These are phyloP conservation scores for Theileria sp. DNA, from an alignment of 169 alveolate genomes.

Conservation along the genomic window DNA sequence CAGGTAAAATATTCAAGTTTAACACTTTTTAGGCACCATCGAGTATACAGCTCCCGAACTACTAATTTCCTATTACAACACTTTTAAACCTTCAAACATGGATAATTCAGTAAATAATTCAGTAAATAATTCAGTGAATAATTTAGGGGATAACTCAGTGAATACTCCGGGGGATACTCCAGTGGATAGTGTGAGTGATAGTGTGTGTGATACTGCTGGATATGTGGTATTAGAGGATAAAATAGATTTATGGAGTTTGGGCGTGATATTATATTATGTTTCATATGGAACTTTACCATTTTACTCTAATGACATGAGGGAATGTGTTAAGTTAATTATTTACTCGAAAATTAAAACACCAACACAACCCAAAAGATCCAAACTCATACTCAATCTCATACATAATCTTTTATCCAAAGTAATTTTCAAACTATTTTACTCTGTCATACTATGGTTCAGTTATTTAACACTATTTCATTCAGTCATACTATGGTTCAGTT, in stretches of 20 bases:
- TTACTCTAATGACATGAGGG: slow-evolving; percentile 48
- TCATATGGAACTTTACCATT: slow-evolving; percentile 70
- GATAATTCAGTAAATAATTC: no score
- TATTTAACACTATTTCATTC: no score
- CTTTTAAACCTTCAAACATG: neutral
- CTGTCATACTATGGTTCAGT: no score
- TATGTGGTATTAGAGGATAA: slow-evolving; percentile 52
- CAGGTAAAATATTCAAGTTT: slow-evolving; percentile 13
- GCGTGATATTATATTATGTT: slow-evolving; percentile 73
- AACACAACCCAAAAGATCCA: slow-evolving; percentile 1
- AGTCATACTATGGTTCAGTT: no score
- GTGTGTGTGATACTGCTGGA: neutral
- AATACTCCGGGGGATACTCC: no score
- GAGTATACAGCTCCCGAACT: slow-evolving; percentile 86
- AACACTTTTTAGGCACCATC: slow-evolving; percentile 74
- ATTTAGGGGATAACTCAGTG: no score
- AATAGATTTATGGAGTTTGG: slow-evolving; percentile 82
- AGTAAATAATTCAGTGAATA: no score
- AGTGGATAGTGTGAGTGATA: no score
- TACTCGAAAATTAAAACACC: slow-evolving; percentile 28
- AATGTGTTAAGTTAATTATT: slow-evolving; percentile 51
- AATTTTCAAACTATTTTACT: no score
- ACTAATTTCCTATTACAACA: slow-evolving; percentile 45
- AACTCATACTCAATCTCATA: slow-evolving; percentile 24
- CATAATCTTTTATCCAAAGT: slow-evolving; percentile 29